Evolutionary conservation across 208 protist species (phyloP).

Genomic region (Sergeia podlipaevii): DNA sequence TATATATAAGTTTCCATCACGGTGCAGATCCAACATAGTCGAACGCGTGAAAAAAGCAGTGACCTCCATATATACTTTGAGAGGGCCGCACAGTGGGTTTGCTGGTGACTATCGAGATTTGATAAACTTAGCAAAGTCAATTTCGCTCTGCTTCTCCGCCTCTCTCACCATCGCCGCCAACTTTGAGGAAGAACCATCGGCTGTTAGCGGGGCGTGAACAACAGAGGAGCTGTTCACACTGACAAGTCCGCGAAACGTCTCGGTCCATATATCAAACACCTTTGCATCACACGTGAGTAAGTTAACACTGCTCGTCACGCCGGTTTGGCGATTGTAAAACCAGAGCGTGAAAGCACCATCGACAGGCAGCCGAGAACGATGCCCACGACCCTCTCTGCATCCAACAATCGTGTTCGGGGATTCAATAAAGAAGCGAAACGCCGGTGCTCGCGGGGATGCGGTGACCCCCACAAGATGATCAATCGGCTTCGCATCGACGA

Average conservation of each 20-base stretch:
- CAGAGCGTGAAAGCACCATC: conserved; percentile 68
- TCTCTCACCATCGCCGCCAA: conserved; percentile 23
- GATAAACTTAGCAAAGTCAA: conserved; percentile 1
- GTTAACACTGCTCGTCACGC: conserved; percentile 35
- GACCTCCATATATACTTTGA: too few species aligned
- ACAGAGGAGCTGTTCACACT: conserved; percentile 81
- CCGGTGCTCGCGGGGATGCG: conserved; percentile 22
- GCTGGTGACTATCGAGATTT: not conserved
- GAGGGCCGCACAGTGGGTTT: too few species aligned
- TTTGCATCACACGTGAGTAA: conserved; percentile 66
- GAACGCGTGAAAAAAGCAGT: too few species aligned
- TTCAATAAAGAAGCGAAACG: conserved; percentile 52
- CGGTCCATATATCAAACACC: conserved; percentile 77
- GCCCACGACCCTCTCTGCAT: conserved; percentile 48
- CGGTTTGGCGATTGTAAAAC: conserved; percentile 45
- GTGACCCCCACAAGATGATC: conserved; percentile 66
- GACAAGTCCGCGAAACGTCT: conserved; percentile 59
- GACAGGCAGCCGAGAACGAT: conserved; percentile 44
- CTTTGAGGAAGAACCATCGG: not conserved
- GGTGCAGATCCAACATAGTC: too few species aligned
- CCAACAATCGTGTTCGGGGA: conserved; percentile 46
- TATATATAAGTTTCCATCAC: too few species aligned
- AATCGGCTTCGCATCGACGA: conserved; percentile 52
- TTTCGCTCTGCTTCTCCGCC: conserved; percentile 31
- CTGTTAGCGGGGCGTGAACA: conserved; percentile 53